Evolutionary conservation across 768 basidiomycete genomes (phyloP), one percentile per base, ranked within the genome.

Genomic region (Russula abietina): DNA sequence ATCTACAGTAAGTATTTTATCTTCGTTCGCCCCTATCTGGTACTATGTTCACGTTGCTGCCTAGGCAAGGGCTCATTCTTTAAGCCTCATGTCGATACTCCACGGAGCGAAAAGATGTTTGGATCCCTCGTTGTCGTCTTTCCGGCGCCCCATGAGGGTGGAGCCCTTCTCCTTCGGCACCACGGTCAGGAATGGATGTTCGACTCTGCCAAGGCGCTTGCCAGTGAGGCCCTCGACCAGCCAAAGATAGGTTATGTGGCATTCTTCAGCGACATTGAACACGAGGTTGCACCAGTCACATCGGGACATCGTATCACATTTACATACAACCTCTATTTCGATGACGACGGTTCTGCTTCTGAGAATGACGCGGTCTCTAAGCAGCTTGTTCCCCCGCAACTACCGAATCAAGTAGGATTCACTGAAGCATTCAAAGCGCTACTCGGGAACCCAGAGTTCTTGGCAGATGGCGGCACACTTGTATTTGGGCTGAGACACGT

Each of bases 251-350:
- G 36, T 12, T 36, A 36, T 1, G 36, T 36, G 36, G 36, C 36
- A 3, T 36, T 36, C 36, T 36, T 36, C 12, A 12, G 36, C 36
- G 36, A 36, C 12, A 4, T 14, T 12, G 36, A 36, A 8, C 36
- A 36, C 2, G 36, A 36, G 36, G 36, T 36, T 41, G 41, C 41
- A 41, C 41, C 41, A 2, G 19, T 41, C 7, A 19, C 19, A 6
- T 72, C 74, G 0, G 41, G 81, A 0, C 68, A 76, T 38, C 75
- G 81, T 3, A 71, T 41, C 41, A 41, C 78, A 3, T 50, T 82
- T 51, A 77, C 80, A 1, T 80, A 76, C 68, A 80, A 78, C 62
- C 73, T 79, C n/a, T 73, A 74, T 60, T 70, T 65, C 43, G 56
- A 56, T 41, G 60, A 68, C 3, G 8, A 4, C 11, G 49, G 24